Percentiles rank a stretch among this genome's conserved stretches.
Evolutionary conservation across 257 asterid species (phyloP).

Genomic region (Datura wrightii): DNA sequence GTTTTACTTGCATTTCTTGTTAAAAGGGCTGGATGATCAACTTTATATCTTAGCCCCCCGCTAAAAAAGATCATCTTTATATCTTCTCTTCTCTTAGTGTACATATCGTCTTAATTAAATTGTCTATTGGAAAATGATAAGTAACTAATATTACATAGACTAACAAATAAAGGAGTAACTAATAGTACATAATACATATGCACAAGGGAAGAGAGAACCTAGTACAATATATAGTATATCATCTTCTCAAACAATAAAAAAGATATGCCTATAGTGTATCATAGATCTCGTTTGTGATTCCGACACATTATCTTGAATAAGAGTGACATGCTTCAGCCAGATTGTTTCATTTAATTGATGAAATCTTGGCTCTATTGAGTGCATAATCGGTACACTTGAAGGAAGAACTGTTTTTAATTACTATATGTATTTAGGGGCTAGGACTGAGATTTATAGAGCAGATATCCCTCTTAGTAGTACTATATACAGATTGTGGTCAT

Average conservation of each 20-base stretch:
- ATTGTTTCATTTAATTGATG: constrained; percentile 1
- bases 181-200: background rate
- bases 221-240: background rate
- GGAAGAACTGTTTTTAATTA: background rate
- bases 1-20: background rate
- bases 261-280: background rate
- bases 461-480: constrained; percentile 9
- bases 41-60: background rate
- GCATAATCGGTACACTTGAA: background rate
- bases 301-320: background rate
- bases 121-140: background rate
- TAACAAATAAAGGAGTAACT: background rate
- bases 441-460: background rate
- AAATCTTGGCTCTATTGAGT: constrained; percentile 14
- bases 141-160: background rate
- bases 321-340: background rate
- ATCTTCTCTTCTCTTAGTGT: background rate
- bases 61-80: background rate
- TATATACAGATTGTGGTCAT: background rate
- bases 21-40: background rate
- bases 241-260: background rate
- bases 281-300: constrained; percentile 1
- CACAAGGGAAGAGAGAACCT: constrained; percentile 4
- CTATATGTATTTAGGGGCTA: background rate
- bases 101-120: background rate